Evolutionary conservation across 2,329 filamentous ascomycete genomes (phyloP).

Genomic region (Ascochyta lentis): DNA sequence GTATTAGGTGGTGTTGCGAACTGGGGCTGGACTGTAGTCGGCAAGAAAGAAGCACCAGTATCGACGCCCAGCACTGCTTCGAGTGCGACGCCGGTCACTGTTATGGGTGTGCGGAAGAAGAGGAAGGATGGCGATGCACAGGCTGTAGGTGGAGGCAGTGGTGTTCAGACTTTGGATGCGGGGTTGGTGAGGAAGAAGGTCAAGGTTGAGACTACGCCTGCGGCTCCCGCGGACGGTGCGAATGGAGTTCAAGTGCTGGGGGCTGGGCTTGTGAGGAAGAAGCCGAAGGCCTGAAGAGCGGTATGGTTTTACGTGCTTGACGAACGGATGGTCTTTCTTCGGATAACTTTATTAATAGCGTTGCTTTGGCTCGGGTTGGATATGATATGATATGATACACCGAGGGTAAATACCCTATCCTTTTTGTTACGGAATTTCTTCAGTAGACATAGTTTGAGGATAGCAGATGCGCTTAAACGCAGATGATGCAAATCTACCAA

Average conservation of each 20-base stretch:
- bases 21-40: slow-evolving; percentile 40
- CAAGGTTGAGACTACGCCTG: slow-evolving; percentile 31
- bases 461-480: not conserved
- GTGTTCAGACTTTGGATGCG: slow-evolving; percentile 26
- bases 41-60: slow-evolving; percentile 28
- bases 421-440: too few relatives aligned
- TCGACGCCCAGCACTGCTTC: slow-evolving; percentile 2
- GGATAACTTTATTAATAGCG: too few relatives aligned
- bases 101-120: slow-evolving; percentile 46
- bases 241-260: slow-evolving; percentile 39
- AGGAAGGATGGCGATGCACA: slow-evolving; percentile 33
- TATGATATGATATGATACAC: too few relatives aligned
- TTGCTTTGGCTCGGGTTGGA: too few relatives aligned
- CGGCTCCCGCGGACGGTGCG: slow-evolving; percentile 10
- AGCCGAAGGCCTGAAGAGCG: slow-evolving; percentile 35
- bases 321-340: too few relatives aligned
- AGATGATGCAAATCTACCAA: not conserved
- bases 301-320: too few relatives aligned
- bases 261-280: slow-evolving; percentile 44
- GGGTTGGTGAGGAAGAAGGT: slow-evolving; percentile 43
- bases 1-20: slow-evolving; percentile 41
- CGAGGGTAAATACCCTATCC: too few relatives aligned
- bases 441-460: too few relatives aligned
- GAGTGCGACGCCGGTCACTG: slow-evolving; percentile 25
- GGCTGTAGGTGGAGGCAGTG: slow-evolving; percentile 1